Percentiles rank a stretch among this genome's conserved stretches.
Conservation (phyloP, 805 yeast species). For the Wickerhamiella sergipiensis region DNA sequence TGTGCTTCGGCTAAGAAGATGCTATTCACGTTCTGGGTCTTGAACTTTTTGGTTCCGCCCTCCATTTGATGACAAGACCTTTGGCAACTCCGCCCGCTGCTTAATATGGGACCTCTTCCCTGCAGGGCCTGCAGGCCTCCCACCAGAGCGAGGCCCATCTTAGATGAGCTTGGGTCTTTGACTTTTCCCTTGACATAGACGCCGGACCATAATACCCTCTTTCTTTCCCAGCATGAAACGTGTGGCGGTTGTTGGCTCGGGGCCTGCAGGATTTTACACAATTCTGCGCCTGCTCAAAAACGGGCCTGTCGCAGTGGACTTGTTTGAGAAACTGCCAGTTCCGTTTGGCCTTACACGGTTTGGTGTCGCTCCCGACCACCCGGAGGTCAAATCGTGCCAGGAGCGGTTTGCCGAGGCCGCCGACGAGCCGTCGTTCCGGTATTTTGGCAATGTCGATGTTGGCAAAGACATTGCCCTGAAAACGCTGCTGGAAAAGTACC, state of each 20-base stretch:
- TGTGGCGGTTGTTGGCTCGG: constrained; percentile 75
- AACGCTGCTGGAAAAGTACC: constrained; percentile 41
- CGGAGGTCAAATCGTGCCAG: constrained; percentile 70
- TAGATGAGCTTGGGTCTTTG: neutral
- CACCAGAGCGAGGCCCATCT: neutral
- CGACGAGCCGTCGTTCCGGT: constrained; percentile 31
- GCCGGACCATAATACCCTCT: neutral
- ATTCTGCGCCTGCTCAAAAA: constrained; percentile 55
- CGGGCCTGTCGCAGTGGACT: constrained; percentile 38
- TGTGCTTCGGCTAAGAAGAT: constrained; percentile 16
- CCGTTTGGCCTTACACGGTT: constrained; percentile 85
- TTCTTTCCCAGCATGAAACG: neutral
- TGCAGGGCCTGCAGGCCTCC: too few relatives aligned
- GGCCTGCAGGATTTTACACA: constrained; percentile 94
- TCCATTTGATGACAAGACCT: neutral
- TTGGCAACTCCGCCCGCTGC: too few relatives aligned
- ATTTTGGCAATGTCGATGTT: constrained; percentile 57
- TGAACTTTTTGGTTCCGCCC: constrained; percentile 19
- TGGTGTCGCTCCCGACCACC: constrained; percentile 99
- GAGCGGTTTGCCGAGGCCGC: constrained; percentile 49
- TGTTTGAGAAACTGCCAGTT: constrained; percentile 74
- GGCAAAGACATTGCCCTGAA: constrained; percentile 48
- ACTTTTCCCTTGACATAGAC: neutral
- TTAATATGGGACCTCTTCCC: neutral
- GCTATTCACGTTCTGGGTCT: constrained; percentile 26